A percentile compares a stretch with the other conserved stretches of the same genome.
These are phyloP conservation scores for Coemansia sp. DNA, from an alignment of 192 early-diverging fungal species.

Conservation along the genomic window DNA sequence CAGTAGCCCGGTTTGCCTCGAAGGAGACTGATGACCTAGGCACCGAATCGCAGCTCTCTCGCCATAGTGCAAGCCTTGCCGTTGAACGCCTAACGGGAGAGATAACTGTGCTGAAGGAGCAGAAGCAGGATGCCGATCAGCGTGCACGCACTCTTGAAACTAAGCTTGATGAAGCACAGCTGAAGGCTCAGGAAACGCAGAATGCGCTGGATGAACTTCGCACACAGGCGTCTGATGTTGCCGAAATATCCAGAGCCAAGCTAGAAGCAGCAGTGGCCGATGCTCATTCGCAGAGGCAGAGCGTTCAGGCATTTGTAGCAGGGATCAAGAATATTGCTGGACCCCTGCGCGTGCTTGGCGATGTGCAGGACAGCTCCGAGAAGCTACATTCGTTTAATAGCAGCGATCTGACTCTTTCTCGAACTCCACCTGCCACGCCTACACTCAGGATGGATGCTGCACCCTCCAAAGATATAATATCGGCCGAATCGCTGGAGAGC, in stretches of 20 bases:
- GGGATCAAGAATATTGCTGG: constrained; percentile 19
- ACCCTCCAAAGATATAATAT: background rate
- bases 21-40: constrained; percentile 11
- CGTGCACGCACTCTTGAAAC: constrained; percentile 23
- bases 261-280: constrained; percentile 14
- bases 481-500: constrained; percentile 21
- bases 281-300: constrained; percentile 7
- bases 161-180: constrained; percentile 35
- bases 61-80: constrained; percentile 37
- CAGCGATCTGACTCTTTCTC: background rate
- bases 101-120: constrained; percentile 42
- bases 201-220: constrained; percentile 21
- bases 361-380: constrained; percentile 22
- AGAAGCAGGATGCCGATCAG: constrained; percentile 29
- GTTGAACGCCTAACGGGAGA: constrained; percentile 49
- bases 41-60: constrained; percentile 37
- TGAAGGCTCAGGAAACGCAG: constrained; percentile 27
- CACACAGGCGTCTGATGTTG: constrained; percentile 14
- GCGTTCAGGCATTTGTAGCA: constrained; percentile 24
- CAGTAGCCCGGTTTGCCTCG: constrained; percentile 21
- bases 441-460: constrained; percentile 13
- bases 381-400: constrained; percentile 20
- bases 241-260: constrained; percentile 12
- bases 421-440: constrained; percentile 43
- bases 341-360: constrained; percentile 31